These are phyloP conservation scores for Avena atlantica DNA, from an alignment of 176 grass and related monocot genomes.

Conservation along the genomic window DNA sequence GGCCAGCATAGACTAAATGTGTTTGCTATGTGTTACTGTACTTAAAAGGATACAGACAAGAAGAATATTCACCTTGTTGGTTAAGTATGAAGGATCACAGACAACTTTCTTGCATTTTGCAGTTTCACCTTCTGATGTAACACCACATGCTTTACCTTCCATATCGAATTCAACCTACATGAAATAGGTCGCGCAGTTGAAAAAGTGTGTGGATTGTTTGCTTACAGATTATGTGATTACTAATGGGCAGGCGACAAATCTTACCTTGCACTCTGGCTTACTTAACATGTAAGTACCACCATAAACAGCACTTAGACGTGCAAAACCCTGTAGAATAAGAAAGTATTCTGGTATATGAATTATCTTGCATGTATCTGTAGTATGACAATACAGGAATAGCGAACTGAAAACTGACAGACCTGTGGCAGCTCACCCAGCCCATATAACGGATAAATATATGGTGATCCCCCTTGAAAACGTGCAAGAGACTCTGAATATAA, in stretches of 20 bases:
- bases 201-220: slow-evolving; percentile 17
- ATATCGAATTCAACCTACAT: slow-evolving; percentile 88
- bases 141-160: slow-evolving; percentile 94
- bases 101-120: slow-evolving; percentile 96
- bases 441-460: slow-evolving; percentile 92
- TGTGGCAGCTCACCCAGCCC: slow-evolving; percentile 90
- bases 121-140: slow-evolving; percentile 95
- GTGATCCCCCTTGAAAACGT: slow-evolving; percentile 92
- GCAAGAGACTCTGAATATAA: slow-evolving; percentile 85
- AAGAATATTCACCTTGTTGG: slow-evolving; percentile 79
- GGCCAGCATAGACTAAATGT: background rate
- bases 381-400: slow-evolving; percentile 25
- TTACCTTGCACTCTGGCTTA: slow-evolving; percentile 95
- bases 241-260: slow-evolving; percentile 29
- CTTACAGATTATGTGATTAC: slow-evolving; percentile 20
- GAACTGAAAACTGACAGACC: slow-evolving; percentile 55
- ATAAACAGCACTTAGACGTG: slow-evolving; percentile 96
- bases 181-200: slow-evolving; percentile 19
- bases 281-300: slow-evolving; percentile 98
- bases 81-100: slow-evolving; percentile 90
- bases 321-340: slow-evolving; percentile 72
- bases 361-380: background rate
- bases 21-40: background rate
- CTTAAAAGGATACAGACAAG: slow-evolving; percentile 6
- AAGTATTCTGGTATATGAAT: slow-evolving; percentile 19